Percentiles rank a stretch among this genome's conserved stretches.
phyloP scores from a whole-genome alignment of 495 filamentous ascomycete genomes.

The Penicillium turbatum region DNA sequence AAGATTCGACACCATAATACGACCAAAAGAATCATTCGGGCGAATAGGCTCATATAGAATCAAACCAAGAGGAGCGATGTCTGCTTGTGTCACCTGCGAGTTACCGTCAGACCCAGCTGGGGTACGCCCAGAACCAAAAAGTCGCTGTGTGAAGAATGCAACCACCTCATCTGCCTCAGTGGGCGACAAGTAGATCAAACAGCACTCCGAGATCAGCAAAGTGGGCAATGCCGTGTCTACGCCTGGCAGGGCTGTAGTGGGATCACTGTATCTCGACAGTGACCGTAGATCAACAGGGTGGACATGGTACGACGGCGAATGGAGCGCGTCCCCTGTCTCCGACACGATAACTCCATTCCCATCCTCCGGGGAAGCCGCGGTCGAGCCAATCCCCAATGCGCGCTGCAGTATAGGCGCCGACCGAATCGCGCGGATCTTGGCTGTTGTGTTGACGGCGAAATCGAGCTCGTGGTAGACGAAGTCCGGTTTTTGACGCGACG shows the following conservation, averaged over 20 bases:
- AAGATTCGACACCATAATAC: constrained; percentile 87
- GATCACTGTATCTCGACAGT: constrained; percentile 33
- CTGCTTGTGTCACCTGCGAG: not conserved
- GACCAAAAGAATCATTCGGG: constrained; percentile 79
- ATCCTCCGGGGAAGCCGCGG: constrained; percentile 4
- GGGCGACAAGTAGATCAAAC: constrained; percentile 78
- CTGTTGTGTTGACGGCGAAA: constrained; percentile 67
- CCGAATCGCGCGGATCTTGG: constrained; percentile 57
- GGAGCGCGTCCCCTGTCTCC: constrained; percentile 37
- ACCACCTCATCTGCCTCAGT: constrained; percentile 58
- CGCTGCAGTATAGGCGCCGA: constrained; percentile 36
- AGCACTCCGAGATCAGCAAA: constrained; percentile 87
- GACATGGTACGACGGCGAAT: constrained; percentile 57
- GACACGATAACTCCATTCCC: constrained; percentile 29
- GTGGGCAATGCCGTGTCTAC: constrained; percentile 64
- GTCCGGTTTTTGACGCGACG: constrained; percentile 28
- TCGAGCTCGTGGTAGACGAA: constrained; percentile 90
- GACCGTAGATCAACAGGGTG: constrained; percentile 79
- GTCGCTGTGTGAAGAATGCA: constrained; percentile 58
- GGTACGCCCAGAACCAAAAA: constrained; percentile 24
- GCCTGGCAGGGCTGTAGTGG: constrained; percentile 24
- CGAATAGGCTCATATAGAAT: constrained; percentile 87
- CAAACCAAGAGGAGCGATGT: constrained; percentile 49
- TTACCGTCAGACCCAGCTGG: not conserved
- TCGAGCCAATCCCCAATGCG: constrained; percentile 24